Percentiles rank a stretch among this genome's conserved stretches.
phyloP scores from a whole-genome alignment of 176 grass and related monocot species.

The Oryza glumipatula region DNA sequence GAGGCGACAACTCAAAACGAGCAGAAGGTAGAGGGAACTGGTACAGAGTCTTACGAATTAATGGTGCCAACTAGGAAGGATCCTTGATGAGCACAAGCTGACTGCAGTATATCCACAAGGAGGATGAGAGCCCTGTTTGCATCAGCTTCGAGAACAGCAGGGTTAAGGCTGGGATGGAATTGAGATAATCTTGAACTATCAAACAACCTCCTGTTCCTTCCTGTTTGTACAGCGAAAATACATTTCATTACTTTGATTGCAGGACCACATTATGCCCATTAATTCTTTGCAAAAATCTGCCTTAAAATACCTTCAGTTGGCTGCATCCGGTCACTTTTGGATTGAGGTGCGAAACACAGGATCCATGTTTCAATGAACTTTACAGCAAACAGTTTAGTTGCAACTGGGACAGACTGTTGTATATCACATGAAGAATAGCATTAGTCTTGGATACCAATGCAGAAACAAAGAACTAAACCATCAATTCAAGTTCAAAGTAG shows the following conservation, averaged over 20 bases:
- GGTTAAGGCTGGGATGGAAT: constrained; percentile 65
- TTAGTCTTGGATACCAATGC: constrained; percentile 29
- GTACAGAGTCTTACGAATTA: constrained; percentile 72
- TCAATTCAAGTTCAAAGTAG: constrained; percentile 20
- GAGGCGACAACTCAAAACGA: neutral
- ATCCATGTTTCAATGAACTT: constrained; percentile 90
- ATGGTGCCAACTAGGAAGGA: constrained; percentile 78
- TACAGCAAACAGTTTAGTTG: constrained; percentile 72
- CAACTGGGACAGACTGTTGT: constrained; percentile 66
- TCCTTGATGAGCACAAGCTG: constrained; percentile 65
- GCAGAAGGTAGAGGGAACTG: neutral
- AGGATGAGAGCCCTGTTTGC: constrained; percentile 62
- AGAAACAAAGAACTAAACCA: constrained; percentile 31
- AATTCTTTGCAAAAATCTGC: constrained; percentile 26
- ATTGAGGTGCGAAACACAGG: constrained; percentile 68
- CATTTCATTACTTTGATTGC: constrained; percentile 31
- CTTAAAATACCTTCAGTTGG: constrained; percentile 53
- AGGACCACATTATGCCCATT: constrained; percentile 19
- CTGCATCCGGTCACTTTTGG: constrained; percentile 45
- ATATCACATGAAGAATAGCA: constrained; percentile 41
- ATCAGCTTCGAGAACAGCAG: constrained; percentile 74
- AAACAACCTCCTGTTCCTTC: constrained; percentile 63
- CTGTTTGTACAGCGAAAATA: constrained; percentile 56
- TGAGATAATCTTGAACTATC: constrained; percentile 64
- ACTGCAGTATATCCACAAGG: constrained; percentile 80